phyloP scores from a whole-genome alignment of 1,139 yeast genomes.

The Suhomyces guaymorum region DNA sequence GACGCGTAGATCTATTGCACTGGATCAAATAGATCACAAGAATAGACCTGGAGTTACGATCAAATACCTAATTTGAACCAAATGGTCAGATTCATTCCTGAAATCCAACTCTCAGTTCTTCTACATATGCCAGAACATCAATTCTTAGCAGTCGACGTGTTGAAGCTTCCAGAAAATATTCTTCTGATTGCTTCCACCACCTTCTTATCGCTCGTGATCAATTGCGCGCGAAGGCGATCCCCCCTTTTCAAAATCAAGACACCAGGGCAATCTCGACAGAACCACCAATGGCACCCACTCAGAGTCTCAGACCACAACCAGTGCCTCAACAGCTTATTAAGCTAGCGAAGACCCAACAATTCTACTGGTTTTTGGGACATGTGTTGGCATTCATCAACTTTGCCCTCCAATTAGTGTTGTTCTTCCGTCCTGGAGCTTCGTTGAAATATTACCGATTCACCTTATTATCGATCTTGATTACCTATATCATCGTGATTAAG shows the following conservation, averaged over 20 bases:
- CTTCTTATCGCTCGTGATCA: constrained; percentile 3
- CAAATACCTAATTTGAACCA: too few relatives aligned
- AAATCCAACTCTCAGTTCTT: too few relatives aligned
- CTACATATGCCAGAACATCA: too few relatives aligned
- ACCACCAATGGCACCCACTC: constrained; percentile 5
- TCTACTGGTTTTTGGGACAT: constrained; percentile 57
- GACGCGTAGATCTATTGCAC: too few relatives aligned
- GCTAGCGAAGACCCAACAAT: constrained; percentile 44
- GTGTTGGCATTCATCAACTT: constrained; percentile 40
- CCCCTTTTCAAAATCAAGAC: constrained; percentile 5
- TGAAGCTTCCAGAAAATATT: background rate
- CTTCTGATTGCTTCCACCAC: background rate
- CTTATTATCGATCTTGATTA: constrained; percentile 43
- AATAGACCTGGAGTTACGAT: too few relatives aligned
- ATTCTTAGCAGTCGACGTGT: too few relatives aligned
- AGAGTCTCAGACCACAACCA: constrained; percentile 15
- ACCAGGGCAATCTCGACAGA: background rate
- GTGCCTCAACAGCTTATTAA: constrained; percentile 13
- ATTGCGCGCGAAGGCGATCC: constrained; percentile 2
- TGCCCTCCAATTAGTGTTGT: constrained; percentile 31
- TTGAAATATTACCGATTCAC: constrained; percentile 39
- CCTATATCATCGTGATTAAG: constrained; percentile 50
- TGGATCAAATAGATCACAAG: too few relatives aligned
- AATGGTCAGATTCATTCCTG: too few relatives aligned
- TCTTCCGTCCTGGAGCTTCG: constrained; percentile 31